Conservation (phyloP, 1,139 yeast species). For the Saccharomyces hybrid region DNA sequence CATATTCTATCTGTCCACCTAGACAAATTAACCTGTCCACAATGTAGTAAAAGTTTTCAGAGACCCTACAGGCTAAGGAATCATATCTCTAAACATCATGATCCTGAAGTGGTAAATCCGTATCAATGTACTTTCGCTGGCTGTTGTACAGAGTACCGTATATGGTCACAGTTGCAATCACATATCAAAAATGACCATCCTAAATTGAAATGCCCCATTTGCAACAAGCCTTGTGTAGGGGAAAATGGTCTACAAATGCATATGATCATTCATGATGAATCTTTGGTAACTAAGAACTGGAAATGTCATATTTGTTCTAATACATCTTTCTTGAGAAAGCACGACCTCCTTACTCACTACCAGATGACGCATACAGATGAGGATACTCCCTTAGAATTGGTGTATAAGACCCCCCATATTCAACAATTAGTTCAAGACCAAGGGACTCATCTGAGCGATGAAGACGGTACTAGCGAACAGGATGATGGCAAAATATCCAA, state of each 20-base stretch:
- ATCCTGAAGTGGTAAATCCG: slow-evolving; percentile 24
- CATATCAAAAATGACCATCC: slow-evolving; percentile 74
- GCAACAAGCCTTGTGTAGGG: slow-evolving; percentile 73
- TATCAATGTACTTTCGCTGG: slow-evolving; percentile 58
- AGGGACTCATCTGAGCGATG: background rate
- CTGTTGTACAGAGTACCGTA: slow-evolving; percentile 54
- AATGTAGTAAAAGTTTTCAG: slow-evolving; percentile 51
- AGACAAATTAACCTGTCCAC: slow-evolving; percentile 45
- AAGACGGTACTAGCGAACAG: background rate
- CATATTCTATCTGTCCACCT: slow-evolving; percentile 60
- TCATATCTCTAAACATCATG: slow-evolving; percentile 55
- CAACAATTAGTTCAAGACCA: background rate
- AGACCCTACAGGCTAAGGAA: slow-evolving; percentile 56
- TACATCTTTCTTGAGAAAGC: slow-evolving; percentile 37
- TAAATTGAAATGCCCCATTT: slow-evolving; percentile 52
- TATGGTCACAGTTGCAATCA: slow-evolving; percentile 69
- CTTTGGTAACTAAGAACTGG: slow-evolving; percentile 47
- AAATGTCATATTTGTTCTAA: slow-evolving; percentile 47
- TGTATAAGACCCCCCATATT: slow-evolving; percentile 4
- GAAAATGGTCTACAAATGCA: slow-evolving; percentile 63
- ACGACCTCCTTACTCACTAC: slow-evolving; percentile 40
- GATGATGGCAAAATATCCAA: slow-evolving; percentile 1
- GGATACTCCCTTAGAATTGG: slow-evolving; percentile 13
- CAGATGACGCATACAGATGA: slow-evolving; percentile 32
- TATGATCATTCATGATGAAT: slow-evolving; percentile 51